phyloP scores from a whole-genome alignment of 352 stramenopile species.

The Phytophthora cactorum region DNA sequence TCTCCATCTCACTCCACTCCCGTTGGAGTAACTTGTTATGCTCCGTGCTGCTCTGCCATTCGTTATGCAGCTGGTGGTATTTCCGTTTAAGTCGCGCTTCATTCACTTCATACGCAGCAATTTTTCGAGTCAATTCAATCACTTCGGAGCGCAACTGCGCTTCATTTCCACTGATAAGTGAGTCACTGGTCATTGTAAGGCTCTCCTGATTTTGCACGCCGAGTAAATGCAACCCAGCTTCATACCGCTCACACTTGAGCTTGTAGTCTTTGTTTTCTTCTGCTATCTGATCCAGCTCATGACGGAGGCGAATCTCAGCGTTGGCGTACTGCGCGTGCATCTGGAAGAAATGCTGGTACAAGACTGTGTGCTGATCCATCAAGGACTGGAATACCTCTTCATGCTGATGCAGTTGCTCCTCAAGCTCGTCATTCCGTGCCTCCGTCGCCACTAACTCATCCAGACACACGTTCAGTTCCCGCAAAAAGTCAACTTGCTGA shows the following conservation, averaged over 20 bases:
- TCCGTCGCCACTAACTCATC: conserved; percentile 64
- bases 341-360: conserved; percentile 80
- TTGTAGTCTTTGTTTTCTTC: conserved; percentile 50
- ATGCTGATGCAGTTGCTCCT: conserved; percentile 49
- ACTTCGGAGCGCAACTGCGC: conserved; percentile 52
- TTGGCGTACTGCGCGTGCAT: conserved; percentile 55
- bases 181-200: not conserved
- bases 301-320: conserved; percentile 42
- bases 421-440: conserved; percentile 56
- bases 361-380: conserved; percentile 74
- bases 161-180: conserved; percentile 39
- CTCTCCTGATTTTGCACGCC: conserved; percentile 35
- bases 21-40: conserved; percentile 52
- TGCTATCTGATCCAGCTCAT: conserved; percentile 47
- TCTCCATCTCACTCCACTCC: conserved; percentile 91
- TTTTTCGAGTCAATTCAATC: conserved; percentile 75
- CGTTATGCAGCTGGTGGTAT: conserved; percentile 53
- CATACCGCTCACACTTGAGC: conserved; percentile 60
- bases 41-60: conserved; percentile 44
- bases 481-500: conserved; percentile 63
- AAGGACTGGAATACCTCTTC: conserved; percentile 62
- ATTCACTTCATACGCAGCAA: conserved; percentile 86
- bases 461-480: conserved; percentile 71
- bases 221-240: conserved; percentile 57
- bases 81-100: conserved; percentile 76